phyloP scores from a whole-genome alignment of 345 rosid genomes.

The Rhodamnia argentea region DNA sequence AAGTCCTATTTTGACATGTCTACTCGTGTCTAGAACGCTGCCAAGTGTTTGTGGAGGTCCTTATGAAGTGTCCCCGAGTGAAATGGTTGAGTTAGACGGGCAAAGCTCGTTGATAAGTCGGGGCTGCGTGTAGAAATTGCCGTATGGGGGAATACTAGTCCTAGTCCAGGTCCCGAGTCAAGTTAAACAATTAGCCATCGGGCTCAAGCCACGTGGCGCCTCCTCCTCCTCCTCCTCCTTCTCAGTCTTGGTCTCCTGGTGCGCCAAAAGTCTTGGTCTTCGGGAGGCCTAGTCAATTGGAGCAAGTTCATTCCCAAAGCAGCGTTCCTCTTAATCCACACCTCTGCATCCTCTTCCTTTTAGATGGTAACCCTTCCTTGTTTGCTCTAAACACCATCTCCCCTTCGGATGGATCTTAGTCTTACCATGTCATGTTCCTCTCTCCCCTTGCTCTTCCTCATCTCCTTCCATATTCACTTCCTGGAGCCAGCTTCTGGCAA shows the following conservation, averaged over 20 bases:
- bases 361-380: background rate
- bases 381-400: background rate
- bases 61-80: too few species aligned
- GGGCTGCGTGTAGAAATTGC: too few species aligned
- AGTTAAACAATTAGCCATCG: too few species aligned
- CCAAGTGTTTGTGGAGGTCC: too few species aligned
- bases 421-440: background rate
- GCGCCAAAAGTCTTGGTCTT: background rate
- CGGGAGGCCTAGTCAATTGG: background rate
- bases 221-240: too few species aligned
- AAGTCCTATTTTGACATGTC: too few species aligned
- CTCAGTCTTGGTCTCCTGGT: too few species aligned
- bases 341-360: background rate
- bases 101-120: too few species aligned
- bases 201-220: too few species aligned
- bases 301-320: background rate
- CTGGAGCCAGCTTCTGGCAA: background rate
- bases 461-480: background rate
- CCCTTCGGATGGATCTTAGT: background rate
- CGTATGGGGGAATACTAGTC: background rate
- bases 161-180: background rate
- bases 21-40: too few species aligned
- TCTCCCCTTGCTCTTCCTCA: rapidly evolving
- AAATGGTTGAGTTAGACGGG: too few species aligned
- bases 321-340: rapidly evolving